These are phyloP conservation scores for Aspergillus niger DNA, from an alignment of 2,329 filamentous ascomycete genomes.

Conservation along the genomic window DNA sequence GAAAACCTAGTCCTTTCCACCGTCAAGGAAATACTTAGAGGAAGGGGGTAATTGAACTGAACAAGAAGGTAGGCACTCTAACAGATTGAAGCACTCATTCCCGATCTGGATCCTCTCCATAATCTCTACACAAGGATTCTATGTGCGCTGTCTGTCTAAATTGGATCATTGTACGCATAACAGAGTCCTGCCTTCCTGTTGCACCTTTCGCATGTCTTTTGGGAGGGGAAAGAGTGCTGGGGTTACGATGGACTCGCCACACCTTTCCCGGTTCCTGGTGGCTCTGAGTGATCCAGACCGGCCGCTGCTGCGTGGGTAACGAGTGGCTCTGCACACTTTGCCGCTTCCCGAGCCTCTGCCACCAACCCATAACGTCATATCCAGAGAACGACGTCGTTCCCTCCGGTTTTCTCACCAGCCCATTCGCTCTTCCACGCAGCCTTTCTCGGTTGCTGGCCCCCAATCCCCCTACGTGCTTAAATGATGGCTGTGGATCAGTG, in stretches of 20 bases:
- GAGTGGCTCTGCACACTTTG: slow-evolving; percentile 18
- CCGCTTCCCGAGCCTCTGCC: slow-evolving; percentile 14
- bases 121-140: too few species aligned
- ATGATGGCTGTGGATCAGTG: slow-evolving; percentile 23
- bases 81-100: too few species aligned
- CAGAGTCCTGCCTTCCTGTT: not conserved
- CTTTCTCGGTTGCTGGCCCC: slow-evolving; percentile 18
- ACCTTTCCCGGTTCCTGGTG: slow-evolving; percentile 15
- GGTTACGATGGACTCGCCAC: not conserved
- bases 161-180: too few species aligned
- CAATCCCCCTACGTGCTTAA: slow-evolving; percentile 16
- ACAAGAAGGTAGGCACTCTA: too few species aligned
- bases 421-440: slow-evolving; percentile 17
- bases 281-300: slow-evolving; percentile 20
- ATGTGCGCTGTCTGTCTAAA: too few species aligned
- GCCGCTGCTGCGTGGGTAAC: slow-evolving; percentile 13
- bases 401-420: slow-evolving; percentile 24
- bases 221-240: not conserved
- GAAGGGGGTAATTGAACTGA: too few species aligned
- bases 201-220: not conserved
- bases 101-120: too few species aligned
- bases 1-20: too few species aligned
- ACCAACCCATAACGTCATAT: slow-evolving; percentile 29
- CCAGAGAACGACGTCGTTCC: slow-evolving; percentile 32
- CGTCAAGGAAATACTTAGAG: too few species aligned